These are phyloP conservation scores for Ploettnerulaceae sp. DNA, from an alignment of 2,329 filamentous ascomycete species.

Conservation along the genomic window DNA sequence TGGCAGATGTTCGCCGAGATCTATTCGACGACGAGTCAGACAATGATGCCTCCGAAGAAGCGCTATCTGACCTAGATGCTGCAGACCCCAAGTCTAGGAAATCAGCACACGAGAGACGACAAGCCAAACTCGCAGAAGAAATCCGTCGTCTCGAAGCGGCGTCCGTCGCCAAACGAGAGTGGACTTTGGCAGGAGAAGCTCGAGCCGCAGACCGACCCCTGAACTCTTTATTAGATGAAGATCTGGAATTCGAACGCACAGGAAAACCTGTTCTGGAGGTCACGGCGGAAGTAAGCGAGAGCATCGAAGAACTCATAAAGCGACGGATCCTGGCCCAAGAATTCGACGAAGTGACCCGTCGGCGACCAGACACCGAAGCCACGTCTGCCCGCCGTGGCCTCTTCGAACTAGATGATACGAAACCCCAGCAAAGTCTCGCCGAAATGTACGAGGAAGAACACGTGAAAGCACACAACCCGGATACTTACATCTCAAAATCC, in stretches of 20 bases:
- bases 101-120: conserved; percentile 81
- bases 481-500: conserved; percentile 71
- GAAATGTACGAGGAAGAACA: conserved; percentile 95
- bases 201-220: conserved; percentile 73
- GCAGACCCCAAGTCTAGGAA: conserved; percentile 67
- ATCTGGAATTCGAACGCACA: conserved; percentile 90
- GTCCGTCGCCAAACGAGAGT: conserved; percentile 84
- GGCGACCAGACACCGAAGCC: conserved; percentile 66
- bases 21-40: conserved; percentile 78
- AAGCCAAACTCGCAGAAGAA: conserved; percentile 80
- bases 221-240: conserved; percentile 90
- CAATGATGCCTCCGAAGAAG: conserved; percentile 58
- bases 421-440: conserved; percentile 80
- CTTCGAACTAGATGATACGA: conserved; percentile 77
- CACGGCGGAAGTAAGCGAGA: conserved; percentile 83
- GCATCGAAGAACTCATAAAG: conserved; percentile 92
- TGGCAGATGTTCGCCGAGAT: conserved; percentile 81
- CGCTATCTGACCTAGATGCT: conserved; percentile 60
- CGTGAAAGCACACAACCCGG: conserved; percentile 69
- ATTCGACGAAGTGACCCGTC: conserved; percentile 86
- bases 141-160: conserved; percentile 87
- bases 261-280: conserved; percentile 94
- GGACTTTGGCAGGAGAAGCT: conserved; percentile 87
- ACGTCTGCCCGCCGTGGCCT: conserved; percentile 58
- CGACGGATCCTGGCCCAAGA: conserved; percentile 82